phyloP scores from a whole-genome alignment of 148 eudicot species.

The Diospyros lotus region DNA sequence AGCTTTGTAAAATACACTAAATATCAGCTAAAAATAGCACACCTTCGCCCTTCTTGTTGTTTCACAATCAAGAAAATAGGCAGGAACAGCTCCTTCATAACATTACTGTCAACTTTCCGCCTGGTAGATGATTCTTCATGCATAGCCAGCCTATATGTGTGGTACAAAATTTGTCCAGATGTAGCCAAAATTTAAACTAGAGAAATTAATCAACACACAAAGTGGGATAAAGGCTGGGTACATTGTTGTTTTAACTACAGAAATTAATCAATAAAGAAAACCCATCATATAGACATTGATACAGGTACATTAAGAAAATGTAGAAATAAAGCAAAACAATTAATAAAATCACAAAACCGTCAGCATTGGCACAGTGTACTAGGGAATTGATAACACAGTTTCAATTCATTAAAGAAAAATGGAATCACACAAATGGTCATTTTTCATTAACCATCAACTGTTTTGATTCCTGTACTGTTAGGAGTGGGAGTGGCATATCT shows the following conservation, averaged over 20 bases:
- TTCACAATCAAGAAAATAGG: conserved; percentile 97
- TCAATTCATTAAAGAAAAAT: not conserved
- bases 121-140: conserved; percentile 86
- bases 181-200: not conserved
- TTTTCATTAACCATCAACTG: not conserved
- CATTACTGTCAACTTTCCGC: conserved; percentile 95
- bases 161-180: not conserved
- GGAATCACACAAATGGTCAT: not conserved
- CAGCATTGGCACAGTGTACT: not conserved
- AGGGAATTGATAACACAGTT: not conserved
- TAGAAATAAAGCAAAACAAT: not conserved
- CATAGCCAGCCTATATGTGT: conserved; percentile 65
- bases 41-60: conserved; percentile 91
- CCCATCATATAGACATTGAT: not conserved
- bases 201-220: not conserved
- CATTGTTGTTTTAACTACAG: too few species aligned
- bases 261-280: not conserved
- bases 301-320: too few species aligned
- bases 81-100: conserved; percentile 86
- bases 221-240: too few species aligned
- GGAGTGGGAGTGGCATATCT: not conserved
- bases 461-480: not conserved
- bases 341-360: not conserved
- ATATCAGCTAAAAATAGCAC: conserved; percentile 5
- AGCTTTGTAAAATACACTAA: not conserved